Evolutionary conservation across 768 basidiomycete species (phyloP).

Genomic region (Suillus weaverae): DNA sequence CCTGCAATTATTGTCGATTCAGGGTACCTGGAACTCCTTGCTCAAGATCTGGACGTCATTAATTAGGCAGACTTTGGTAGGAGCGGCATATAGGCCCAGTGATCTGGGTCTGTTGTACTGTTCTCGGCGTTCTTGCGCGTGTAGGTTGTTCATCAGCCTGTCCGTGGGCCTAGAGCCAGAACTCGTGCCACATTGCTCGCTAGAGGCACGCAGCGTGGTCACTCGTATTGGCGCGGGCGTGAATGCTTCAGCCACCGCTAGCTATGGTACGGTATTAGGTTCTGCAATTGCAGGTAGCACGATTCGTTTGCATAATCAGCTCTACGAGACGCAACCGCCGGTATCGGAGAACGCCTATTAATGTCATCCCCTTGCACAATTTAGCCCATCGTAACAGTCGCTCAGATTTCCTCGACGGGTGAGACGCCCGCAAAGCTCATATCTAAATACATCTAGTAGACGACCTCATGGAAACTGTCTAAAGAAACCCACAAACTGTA

Average conservation of each 20-base stretch:
- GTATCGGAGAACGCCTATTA: neutral
- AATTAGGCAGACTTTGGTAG: slow-evolving; percentile 2
- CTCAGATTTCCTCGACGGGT: neutral
- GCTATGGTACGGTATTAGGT: neutral
- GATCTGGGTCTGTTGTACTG: neutral
- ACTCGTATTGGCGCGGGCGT: neutral
- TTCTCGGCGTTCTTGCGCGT: neutral
- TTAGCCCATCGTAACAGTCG: neutral
- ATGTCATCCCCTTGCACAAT: neutral
- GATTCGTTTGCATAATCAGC: neutral
- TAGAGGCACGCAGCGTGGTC: neutral
- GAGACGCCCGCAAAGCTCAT: neutral
- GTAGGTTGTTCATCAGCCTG: neutral
- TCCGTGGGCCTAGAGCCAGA: neutral
- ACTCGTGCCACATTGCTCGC: neutral
- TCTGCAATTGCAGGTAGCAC: neutral
- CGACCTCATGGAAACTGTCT: neutral
- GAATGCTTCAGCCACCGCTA: neutral
- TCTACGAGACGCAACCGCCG: neutral
- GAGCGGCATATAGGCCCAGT: neutral
- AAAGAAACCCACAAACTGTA: neutral
- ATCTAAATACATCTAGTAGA: neutral
- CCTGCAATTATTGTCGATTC: neutral
- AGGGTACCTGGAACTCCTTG: neutral
- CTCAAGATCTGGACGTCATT: neutral